These are phyloP conservation scores for Thinopyrum elongatum DNA, from an alignment of 176 grass and related monocot species.

Conservation along the genomic window DNA sequence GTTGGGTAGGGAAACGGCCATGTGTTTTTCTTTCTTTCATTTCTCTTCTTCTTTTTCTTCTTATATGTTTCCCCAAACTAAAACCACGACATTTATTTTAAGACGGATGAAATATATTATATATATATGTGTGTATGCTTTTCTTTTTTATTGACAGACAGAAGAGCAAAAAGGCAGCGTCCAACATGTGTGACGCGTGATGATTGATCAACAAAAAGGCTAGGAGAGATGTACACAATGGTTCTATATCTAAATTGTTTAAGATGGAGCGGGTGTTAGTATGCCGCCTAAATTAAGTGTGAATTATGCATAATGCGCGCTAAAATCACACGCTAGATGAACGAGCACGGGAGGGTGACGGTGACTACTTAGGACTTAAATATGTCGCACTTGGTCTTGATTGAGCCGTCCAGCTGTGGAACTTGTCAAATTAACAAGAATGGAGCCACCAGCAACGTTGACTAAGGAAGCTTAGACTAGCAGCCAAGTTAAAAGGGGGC, in stretches of 20 bases:
- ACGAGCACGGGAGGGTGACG: background rate
- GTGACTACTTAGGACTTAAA: background rate
- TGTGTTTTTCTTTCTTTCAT: background rate
- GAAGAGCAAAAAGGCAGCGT: background rate
- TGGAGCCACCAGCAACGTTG: constrained; percentile 6
- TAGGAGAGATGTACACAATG: no score
- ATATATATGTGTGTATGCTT: background rate
- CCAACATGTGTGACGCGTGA: background rate
- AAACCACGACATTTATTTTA: no score
- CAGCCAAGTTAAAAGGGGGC: no score
- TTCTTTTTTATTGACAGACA: background rate
- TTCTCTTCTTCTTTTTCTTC: background rate
- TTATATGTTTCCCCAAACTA: no score
- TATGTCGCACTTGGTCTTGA: background rate
- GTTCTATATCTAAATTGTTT: no score
- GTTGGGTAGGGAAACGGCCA: background rate
- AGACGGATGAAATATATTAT: no score
- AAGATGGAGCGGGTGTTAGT: background rate
- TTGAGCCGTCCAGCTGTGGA: background rate
- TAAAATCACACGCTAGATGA: background rate
- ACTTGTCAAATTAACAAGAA: background rate
- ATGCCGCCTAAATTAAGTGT: background rate
- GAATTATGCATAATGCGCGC: background rate
- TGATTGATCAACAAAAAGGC: no score
- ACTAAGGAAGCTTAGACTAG: background rate